These are phyloP conservation scores for Penicillium crystallinum DNA, from an alignment of 495 filamentous ascomycete species.

Conservation along the genomic window DNA sequence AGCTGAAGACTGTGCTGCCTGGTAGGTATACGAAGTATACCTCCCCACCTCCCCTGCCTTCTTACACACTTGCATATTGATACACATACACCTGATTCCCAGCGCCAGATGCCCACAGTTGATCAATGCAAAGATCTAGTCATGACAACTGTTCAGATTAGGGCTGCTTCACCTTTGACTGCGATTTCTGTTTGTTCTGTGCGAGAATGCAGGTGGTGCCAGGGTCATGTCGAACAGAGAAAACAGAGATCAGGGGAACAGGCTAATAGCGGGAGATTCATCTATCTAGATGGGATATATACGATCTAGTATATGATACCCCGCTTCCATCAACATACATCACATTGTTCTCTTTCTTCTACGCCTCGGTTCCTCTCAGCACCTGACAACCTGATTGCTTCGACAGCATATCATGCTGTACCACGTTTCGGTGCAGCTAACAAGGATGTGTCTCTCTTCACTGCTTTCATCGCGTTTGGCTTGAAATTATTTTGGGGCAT, in stretches of 20 bases:
- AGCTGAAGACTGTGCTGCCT: neutral
- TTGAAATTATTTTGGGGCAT: neutral
- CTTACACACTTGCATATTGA: neutral
- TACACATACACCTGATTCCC: neutral
- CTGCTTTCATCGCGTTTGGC: neutral
- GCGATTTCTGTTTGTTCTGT: neutral
- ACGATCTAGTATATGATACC: neutral
- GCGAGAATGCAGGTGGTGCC: constrained; percentile 2
- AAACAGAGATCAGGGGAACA: neutral
- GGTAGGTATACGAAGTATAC: neutral
- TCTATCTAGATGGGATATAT: too few relatives aligned
- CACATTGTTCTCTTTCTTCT: neutral
- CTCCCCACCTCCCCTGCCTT: neutral
- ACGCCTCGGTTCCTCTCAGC: neutral
- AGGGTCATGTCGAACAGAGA: neutral
- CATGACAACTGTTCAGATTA: constrained; percentile 17
- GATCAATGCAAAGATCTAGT: constrained; percentile 12
- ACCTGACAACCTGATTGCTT: neutral
- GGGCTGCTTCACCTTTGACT: constrained; percentile 10
- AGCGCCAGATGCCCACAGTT: neutral
- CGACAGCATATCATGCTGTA: constrained; percentile 23
- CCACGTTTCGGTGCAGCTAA: constrained; percentile 27
- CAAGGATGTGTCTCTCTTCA: constrained; percentile 13
- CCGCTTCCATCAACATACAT: neutral
- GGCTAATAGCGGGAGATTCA: neutral